Evolutionary conservation across 257 asterid species (phyloP), one percentile per base, ranked within the genome.

Genomic region (Nicotiana attenuata): DNA sequence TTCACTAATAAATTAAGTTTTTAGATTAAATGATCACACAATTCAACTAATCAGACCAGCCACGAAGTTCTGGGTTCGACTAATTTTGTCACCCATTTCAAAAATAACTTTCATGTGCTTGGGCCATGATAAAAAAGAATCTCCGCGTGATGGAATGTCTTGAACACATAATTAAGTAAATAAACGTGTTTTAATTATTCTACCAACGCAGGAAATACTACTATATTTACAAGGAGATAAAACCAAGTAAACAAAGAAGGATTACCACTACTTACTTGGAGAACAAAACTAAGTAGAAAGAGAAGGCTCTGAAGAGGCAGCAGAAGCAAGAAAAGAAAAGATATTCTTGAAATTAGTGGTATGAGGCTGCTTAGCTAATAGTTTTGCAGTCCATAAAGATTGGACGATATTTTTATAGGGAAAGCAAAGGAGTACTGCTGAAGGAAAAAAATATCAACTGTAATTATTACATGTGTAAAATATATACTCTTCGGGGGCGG

Each of bases 371-470:
- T 52, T 52, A 15, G 57, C 0, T 7, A 9, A 11, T 41, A 4
- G 78, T 20, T 41, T 69, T 69, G 38, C 31, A 61, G 88, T 90
- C 90, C 89, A 59, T 83, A 82, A 88, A 82, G 86, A 64, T 78
- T 52, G 90, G 90, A 85, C 82, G 85, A 50, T 85, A 83, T 73
- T 87, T 88, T 86, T 89, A 88, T 80, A 75, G 77, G 84, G 60
- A 66, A 80, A 47, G 61, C 14, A 65, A 65, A 10, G 59, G 33
- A 64, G 50, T 41, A 41, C 47, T 60, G 76, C 14, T 61, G 22
- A 50, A 59, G 57, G 31, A 83, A 69, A 41, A 69, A 1, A n/a
- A 53, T 16, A 81, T 85, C 28, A 20, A 29, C 33, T 47, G 19
- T 52, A 67, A 14, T 60, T 60, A 65, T 29, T 26, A 67, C 31